phyloP scores from a whole-genome alignment of 2,329 filamentous ascomycete species.

The Talaromyces amestolkiae region DNA sequence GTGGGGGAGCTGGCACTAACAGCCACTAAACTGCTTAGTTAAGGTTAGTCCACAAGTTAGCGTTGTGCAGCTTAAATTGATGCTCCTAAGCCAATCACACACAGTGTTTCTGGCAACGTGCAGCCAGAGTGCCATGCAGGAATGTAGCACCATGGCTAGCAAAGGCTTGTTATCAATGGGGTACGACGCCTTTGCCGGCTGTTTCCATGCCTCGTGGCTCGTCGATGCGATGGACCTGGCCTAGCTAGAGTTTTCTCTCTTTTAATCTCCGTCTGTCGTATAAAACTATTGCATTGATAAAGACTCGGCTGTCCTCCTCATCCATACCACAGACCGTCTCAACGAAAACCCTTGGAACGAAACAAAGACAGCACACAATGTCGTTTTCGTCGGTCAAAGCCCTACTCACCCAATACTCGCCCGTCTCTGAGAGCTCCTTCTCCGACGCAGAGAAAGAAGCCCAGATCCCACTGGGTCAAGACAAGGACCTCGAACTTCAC shows the following conservation, averaged over 20 bases:
- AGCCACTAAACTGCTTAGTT: background rate
- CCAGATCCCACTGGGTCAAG: slow-evolving; percentile 14
- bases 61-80: background rate
- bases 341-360: no score
- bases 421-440: slow-evolving; percentile 16
- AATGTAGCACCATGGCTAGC: background rate
- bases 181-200: background rate
- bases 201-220: slow-evolving; percentile 8
- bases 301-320: background rate
- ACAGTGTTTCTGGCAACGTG: slow-evolving; percentile 13
- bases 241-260: background rate
- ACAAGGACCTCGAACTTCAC: slow-evolving; percentile 4
- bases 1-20: background rate
- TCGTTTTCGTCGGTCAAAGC: slow-evolving; percentile 20
- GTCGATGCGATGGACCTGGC: background rate
- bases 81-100: slow-evolving; percentile 11
- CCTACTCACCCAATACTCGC: slow-evolving; percentile 20
- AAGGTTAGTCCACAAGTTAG: background rate
- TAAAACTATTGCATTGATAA: background rate
- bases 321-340: background rate
- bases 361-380: slow-evolving; percentile 9
- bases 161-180: slow-evolving; percentile 1
- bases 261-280: background rate
- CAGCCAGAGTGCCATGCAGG: background rate
- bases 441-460: slow-evolving; percentile 18